Conservation (phyloP, 1,284 basidiomycete species). For the Ustilago cynodontis region DNA sequence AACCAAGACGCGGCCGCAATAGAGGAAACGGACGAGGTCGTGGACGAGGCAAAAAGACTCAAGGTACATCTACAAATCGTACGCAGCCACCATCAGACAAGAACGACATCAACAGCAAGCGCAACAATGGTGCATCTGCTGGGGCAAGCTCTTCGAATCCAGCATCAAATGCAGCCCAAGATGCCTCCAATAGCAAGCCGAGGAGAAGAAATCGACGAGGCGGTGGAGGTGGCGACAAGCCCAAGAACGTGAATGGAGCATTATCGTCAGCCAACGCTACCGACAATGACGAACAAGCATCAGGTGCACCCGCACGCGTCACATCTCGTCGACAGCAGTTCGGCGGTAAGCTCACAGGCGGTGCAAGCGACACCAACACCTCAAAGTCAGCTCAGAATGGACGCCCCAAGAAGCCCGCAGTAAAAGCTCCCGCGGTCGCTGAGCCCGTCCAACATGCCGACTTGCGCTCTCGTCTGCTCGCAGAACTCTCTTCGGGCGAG, state of each 20-base stretch:
- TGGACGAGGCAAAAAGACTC: slow-evolving; percentile 16
- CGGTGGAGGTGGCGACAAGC: slow-evolving; percentile 16
- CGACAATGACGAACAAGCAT: neutral
- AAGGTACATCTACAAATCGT: neutral
- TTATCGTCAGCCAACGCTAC: neutral
- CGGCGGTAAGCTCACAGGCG: slow-evolving; percentile 52
- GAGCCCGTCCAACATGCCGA: slow-evolving; percentile 61
- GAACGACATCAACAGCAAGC: no score
- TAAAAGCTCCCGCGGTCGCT: slow-evolving; percentile 26
- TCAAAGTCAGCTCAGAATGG: slow-evolving; percentile 24
- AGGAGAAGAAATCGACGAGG: slow-evolving; percentile 9
- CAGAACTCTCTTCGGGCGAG: slow-evolving; percentile 62
- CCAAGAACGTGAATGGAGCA: slow-evolving; percentile 13
- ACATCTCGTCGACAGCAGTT: slow-evolving; percentile 51
- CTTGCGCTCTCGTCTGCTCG: slow-evolving; percentile 62
- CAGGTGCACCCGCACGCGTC: slow-evolving; percentile 16
- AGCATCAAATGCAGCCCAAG: neutral
- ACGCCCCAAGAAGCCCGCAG: slow-evolving; percentile 29
- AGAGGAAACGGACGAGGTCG: slow-evolving; percentile 22
- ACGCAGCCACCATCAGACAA: neutral
- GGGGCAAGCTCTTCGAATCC: neutral
- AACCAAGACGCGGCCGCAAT: slow-evolving; percentile 20
- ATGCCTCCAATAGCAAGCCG: neutral
- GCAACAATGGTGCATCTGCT: neutral
- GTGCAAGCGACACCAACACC: neutral